phyloP scores from a whole-genome alignment of 352 stramenopile genomes.

The Pythium sukuiense region DNA sequence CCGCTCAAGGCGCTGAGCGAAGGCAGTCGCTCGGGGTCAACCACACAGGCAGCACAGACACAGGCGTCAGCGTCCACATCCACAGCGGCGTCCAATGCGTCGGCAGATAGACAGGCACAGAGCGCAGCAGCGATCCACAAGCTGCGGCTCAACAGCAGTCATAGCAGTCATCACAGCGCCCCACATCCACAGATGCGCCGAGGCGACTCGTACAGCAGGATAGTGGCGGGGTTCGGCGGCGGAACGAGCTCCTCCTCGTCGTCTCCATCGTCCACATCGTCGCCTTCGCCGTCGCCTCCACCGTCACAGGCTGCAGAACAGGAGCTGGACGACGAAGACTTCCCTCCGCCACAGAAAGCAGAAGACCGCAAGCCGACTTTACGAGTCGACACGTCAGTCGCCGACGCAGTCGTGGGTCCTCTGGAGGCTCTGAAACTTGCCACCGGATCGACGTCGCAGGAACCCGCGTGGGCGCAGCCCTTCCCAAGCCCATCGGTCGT shows the following conservation, averaged over 20 bases:
- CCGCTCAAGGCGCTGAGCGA: conserved; percentile 12
- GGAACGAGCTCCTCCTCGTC: conserved; percentile 9
- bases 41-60: conserved; percentile 22
- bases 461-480: conserved; percentile 67
- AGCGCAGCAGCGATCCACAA: conserved; percentile 74
- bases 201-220: conserved; percentile 23
- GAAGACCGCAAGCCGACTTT: conserved; percentile 40
- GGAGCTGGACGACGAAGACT: conserved; percentile 4
- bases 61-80: not conserved
- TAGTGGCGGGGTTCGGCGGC: conserved; percentile 24
- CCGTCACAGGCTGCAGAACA: not conserved
- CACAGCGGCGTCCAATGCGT: conserved; percentile 8
- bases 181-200: conserved; percentile 12
- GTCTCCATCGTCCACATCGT: conserved; percentile 5
- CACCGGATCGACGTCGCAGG: conserved; percentile 55
- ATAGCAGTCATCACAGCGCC: not conserved
- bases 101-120: conserved; percentile 62
- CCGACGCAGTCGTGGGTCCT: conserved; percentile 46
- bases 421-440: conserved; percentile 73
- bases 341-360: conserved; percentile 12
- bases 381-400: conserved; percentile 42
- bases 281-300: conserved; percentile 4
- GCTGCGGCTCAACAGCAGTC: conserved; percentile 38
- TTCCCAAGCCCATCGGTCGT: conserved; percentile 53
- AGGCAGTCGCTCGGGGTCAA: conserved; percentile 12